phyloP scores from a whole-genome alignment of 371 early-diverging fungal species.

The Apophysomyces trapeziformis region DNA sequence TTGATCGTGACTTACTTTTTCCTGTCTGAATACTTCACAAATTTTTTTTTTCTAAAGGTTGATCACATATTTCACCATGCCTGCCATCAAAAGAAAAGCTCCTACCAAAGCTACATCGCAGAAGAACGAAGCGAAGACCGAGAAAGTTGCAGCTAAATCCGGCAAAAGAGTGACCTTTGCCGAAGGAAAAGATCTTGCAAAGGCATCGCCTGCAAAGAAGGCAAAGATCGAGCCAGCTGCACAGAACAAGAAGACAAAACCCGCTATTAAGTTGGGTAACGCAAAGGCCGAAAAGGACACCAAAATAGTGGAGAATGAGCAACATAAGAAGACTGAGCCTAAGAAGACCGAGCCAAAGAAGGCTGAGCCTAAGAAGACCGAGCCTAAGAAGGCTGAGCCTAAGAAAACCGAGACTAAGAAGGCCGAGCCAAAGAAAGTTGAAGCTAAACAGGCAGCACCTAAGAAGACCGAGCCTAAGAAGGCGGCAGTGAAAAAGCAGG shows the following conservation, averaged over 20 bases:
- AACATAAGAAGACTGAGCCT: neutral
- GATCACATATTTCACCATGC: neutral
- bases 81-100: constrained; percentile 8
- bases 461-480: constrained; percentile 1
- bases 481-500: neutral
- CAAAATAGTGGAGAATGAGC: neutral
- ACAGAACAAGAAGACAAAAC: constrained; percentile 4
- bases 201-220: constrained; percentile 8
- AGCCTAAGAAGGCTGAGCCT: neutral
- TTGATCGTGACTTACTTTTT: constrained; percentile 8
- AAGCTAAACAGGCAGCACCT: neutral
- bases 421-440: constrained; percentile 1
- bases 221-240: constrained; percentile 3
- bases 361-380: neutral
- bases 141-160: neutral
- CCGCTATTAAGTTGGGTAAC: neutral
- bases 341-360: neutral
- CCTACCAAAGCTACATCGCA: neutral
- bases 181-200: constrained; percentile 3
- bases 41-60: neutral
- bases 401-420: neutral
- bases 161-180: neutral
- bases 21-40: neutral
- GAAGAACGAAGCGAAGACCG: neutral
- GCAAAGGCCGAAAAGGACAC: neutral